These are phyloP conservation scores for Sordariomycetes sp. DNA, from an alignment of 2,329 filamentous ascomycete species.

Conservation along the genomic window DNA sequence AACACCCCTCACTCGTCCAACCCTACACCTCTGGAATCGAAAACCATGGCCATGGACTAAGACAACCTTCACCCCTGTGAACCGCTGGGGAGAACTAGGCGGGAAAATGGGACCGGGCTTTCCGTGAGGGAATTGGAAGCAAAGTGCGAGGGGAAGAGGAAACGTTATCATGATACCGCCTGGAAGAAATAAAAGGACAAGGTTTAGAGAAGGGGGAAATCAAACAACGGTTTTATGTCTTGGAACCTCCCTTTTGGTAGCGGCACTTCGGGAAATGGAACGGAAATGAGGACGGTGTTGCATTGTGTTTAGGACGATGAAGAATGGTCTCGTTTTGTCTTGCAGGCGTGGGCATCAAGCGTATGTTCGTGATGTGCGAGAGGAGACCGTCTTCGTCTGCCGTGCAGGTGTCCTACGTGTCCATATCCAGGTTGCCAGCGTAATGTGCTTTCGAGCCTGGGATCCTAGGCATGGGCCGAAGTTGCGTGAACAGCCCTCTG, in stretches of 20 bases:
- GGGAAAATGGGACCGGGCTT: not conserved
- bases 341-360: not conserved
- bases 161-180: not conserved
- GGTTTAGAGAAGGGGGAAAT: not conserved
- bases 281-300: constrained; percentile 4
- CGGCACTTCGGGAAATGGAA: constrained; percentile 5
- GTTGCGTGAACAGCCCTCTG: too few species aligned
- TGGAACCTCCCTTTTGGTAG: not conserved
- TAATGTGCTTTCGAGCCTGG: not conserved
- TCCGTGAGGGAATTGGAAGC: not conserved
- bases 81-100: not conserved
- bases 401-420: not conserved
- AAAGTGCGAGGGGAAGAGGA: not conserved
- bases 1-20: not conserved
- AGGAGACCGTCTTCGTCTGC: not conserved
- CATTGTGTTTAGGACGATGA: not conserved
- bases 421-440: not conserved
- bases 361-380: not conserved
- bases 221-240: not conserved
- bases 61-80: not conserved
- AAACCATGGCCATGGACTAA: not conserved
- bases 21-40: not conserved
- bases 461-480: not conserved
- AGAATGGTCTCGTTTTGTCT: not conserved
- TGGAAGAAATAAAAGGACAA: not conserved